Evolutionary conservation across 768 basidiomycete genomes (phyloP).

Genomic region (Dendrothele bispora): DNA sequence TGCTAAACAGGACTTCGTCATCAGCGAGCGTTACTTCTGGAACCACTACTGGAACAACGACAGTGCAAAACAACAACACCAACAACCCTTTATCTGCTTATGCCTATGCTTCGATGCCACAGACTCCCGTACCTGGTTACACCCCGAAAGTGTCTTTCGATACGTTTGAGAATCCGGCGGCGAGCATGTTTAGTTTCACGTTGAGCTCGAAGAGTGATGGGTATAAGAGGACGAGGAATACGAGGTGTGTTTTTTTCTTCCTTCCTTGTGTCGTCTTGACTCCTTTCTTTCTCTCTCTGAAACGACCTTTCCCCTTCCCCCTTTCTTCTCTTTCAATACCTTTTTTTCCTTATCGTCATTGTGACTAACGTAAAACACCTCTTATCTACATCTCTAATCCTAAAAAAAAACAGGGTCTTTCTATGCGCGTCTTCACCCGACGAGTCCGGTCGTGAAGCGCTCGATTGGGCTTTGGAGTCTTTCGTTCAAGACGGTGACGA

Average conservation of each 20-base stretch:
- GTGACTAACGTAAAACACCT: not conserved
- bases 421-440: conserved; percentile 87
- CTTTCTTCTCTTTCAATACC: not conserved
- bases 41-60: not conserved
- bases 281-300: not conserved
- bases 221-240: conserved; percentile 71
- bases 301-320: not conserved
- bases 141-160: conserved; percentile 77
- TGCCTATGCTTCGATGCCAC: not conserved
- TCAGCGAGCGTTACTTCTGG: conserved; percentile 1
- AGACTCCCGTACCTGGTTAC: conserved; percentile 8
- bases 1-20: conserved; percentile 1
- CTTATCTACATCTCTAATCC: not conserved
- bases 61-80: not conserved
- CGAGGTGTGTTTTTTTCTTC: conserved; percentile 35
- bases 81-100: conserved; percentile 1
- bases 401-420: conserved; percentile 55
- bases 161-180: conserved; percentile 80
- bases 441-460: conserved; percentile 83
- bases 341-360: too few species aligned
- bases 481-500: conserved; percentile 91
- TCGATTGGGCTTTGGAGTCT: conserved; percentile 90
- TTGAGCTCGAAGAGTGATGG: conserved; percentile 83
- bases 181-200: conserved; percentile 86
- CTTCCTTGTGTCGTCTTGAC: too few species aligned